Evolutionary conservation across 1,139 yeast species (phyloP).

Genomic region (Candida smagusa): DNA sequence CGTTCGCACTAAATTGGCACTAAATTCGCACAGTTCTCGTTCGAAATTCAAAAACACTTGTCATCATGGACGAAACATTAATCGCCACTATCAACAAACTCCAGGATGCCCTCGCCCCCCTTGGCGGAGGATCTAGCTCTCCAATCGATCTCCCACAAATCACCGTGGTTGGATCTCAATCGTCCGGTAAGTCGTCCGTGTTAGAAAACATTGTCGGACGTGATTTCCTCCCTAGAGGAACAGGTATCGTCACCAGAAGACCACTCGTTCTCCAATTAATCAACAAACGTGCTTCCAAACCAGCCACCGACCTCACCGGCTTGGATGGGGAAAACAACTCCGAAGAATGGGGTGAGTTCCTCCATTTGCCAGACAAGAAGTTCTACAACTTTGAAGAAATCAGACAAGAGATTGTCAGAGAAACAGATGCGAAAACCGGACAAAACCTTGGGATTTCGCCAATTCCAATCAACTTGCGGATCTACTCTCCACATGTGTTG

Average conservation of each 20-base stretch:
- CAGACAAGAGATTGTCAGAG: conserved; percentile 85
- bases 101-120: conserved; percentile 91
- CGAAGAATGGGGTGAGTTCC: conserved; percentile 98
- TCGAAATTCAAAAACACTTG: background rate
- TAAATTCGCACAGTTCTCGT: too few species aligned
- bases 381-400: conserved; percentile 89
- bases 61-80: conserved; percentile 79
- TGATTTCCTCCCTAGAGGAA: conserved; percentile 77
- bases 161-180: conserved; percentile 78
- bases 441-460: conserved; percentile 89
- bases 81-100: conserved; percentile 89
- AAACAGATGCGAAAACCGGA: conserved; percentile 94
- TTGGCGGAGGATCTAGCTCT: conserved; percentile 81
- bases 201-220: conserved; percentile 75
- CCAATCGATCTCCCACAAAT: conserved; percentile 80
- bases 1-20: too few species aligned
- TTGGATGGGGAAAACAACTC: conserved; percentile 59
- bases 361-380: conserved; percentile 87
- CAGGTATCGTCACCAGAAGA: conserved; percentile 78
- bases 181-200: conserved; percentile 76
- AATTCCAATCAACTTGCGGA: conserved; percentile 87
- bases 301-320: conserved; percentile 21
- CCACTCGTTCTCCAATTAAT: conserved; percentile 75
- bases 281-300: conserved; percentile 49
- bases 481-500: conserved; percentile 92